Conservation (phyloP, 805 yeast genomes). For the Ascoidea rubescens region DNA sequence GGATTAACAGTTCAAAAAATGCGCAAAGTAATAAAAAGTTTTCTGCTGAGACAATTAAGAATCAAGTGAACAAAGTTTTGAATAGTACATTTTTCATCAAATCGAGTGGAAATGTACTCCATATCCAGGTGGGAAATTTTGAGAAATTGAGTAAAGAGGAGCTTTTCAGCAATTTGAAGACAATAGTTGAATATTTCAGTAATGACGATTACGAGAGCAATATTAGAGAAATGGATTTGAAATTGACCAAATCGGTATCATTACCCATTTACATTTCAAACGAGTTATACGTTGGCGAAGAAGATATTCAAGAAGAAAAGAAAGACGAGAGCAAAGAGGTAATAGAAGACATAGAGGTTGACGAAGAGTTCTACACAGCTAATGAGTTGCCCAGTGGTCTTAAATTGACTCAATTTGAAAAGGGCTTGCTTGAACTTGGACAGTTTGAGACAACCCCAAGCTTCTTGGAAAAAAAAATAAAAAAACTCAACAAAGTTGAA, state of each 20-base stretch:
- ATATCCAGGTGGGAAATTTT: constrained; percentile 51
- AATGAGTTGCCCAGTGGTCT: constrained; percentile 25
- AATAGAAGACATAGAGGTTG: constrained; percentile 12
- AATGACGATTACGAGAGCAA: constrained; percentile 17
- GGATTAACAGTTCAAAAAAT: constrained; percentile 21
- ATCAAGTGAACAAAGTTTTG: constrained; percentile 35
- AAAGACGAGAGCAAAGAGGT: constrained; percentile 10
- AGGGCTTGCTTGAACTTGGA: constrained; percentile 73
- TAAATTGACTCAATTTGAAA: constrained; percentile 48
- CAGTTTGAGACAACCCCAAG: constrained; percentile 55
- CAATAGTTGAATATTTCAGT: constrained; percentile 35
- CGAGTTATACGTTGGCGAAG: constrained; percentile 28
- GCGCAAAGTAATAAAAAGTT: constrained; percentile 20
- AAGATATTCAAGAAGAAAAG: constrained; percentile 1
- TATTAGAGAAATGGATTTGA: constrained; percentile 48
- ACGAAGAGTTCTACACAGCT: constrained; percentile 16
- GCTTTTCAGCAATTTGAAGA: constrained; percentile 45
- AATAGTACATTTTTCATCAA: constrained; percentile 46
- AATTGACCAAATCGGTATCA: constrained; percentile 63
- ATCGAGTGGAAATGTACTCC: constrained; percentile 61
- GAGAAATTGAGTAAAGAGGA: constrained; percentile 28
- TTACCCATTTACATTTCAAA: constrained; percentile 63
- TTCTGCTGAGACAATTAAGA: constrained; percentile 36
- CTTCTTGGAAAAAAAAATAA: constrained; percentile 44
- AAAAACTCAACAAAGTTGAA: constrained; percentile 21